These are phyloP conservation scores for Pueraria montana DNA, from an alignment of 306 rosid genomes.

Conservation along the genomic window DNA sequence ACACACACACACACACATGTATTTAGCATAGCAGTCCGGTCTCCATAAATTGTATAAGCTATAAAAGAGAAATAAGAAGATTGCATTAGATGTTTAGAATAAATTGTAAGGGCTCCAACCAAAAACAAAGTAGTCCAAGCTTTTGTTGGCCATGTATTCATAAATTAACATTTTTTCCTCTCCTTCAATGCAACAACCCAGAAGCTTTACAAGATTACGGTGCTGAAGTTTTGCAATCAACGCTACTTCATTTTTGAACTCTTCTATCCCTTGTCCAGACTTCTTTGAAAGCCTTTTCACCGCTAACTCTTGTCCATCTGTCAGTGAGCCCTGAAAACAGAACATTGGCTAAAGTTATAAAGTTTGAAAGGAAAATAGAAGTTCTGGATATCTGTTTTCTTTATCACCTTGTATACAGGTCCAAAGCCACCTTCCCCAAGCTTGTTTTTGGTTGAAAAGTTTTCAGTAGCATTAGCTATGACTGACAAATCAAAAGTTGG, in stretches of 20 bases:
- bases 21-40: not conserved
- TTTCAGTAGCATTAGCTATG: constrained; percentile 48
- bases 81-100: not conserved
- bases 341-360: not conserved
- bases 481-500: constrained; percentile 46
- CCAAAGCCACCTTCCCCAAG: constrained; percentile 62
- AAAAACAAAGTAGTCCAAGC: constrained; percentile 25
- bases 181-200: constrained; percentile 30
- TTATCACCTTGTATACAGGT: constrained; percentile 54
- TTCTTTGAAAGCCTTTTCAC: constrained; percentile 4
- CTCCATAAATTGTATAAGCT: not conserved
- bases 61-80: not conserved
- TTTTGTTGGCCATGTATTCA: constrained; percentile 37
- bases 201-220: constrained; percentile 25
- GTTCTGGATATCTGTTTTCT: too few relatives aligned
- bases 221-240: constrained; percentile 18
- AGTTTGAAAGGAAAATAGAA: too few relatives aligned
- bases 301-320: not conserved
- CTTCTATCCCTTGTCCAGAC: not conserved
- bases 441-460: constrained; percentile 46
- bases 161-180: constrained; percentile 23
- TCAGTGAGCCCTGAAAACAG: not conserved
- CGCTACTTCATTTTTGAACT: constrained; percentile 3
- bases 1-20: too few relatives aligned
- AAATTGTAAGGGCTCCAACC: not conserved